Evolutionary conservation across 208 protist species (phyloP).

Genomic region (Trypanosoma caninum): DNA sequence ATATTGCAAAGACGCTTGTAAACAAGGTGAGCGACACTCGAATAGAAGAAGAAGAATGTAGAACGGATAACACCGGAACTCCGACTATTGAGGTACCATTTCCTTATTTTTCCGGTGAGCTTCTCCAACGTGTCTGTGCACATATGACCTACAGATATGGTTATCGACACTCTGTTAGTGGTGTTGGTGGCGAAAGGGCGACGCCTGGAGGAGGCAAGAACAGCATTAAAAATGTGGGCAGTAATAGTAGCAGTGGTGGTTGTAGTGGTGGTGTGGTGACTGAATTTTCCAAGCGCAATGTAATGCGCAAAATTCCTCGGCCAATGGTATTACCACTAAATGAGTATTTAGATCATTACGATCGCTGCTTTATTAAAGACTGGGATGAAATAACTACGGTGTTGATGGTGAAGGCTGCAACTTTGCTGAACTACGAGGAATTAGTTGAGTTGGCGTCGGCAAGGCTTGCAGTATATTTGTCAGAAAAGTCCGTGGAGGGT

Average conservation of each 20-base stretch:
- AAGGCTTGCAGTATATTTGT: conserved; percentile 75
- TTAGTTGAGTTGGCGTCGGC: conserved; percentile 85
- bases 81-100: conserved; percentile 57
- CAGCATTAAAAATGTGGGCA: neutral
- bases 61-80: neutral
- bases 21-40: neutral
- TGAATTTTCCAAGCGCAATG: conserved; percentile 6
- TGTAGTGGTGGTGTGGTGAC: neutral
- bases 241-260: neutral
- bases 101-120: conserved; percentile 61
- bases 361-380: conserved; percentile 57
- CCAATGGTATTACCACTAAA: conserved; percentile 70
- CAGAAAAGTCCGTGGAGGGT: conserved; percentile 83
- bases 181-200: no score
- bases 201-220: neutral
- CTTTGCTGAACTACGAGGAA: conserved; percentile 83
- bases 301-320: conserved; percentile 59
- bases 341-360: conserved; percentile 70
- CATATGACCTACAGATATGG: conserved; percentile 78
- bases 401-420: conserved; percentile 83
- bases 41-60: neutral
- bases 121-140: conserved; percentile 58
- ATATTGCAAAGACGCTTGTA: neutral
- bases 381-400: conserved; percentile 76
- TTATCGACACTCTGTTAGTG: no score